Conservation (phyloP, 2,329 filamentous ascomycete species). For the Bisporella sp. region DNA sequence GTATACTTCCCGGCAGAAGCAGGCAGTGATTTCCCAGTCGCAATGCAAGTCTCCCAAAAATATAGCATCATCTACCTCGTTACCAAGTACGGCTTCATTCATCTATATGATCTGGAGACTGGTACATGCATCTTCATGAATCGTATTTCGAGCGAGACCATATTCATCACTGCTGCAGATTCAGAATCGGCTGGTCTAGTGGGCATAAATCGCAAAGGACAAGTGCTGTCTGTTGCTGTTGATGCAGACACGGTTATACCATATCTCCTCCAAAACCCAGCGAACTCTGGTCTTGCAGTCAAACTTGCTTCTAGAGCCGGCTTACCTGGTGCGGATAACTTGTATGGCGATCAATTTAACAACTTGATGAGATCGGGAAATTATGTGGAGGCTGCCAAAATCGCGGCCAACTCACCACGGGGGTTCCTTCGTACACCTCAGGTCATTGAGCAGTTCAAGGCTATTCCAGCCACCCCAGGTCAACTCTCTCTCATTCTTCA, state of each 20-base stretch:
- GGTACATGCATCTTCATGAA: slow-evolving; percentile 99
- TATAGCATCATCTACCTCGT: slow-evolving; percentile 97
- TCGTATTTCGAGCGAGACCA: slow-evolving; percentile 97
- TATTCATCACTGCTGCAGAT: slow-evolving; percentile 89
- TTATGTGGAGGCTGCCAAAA: slow-evolving; percentile 85
- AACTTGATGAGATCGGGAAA: slow-evolving; percentile 73
- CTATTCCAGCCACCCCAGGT: slow-evolving; percentile 68
- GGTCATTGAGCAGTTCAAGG: slow-evolving; percentile 95
- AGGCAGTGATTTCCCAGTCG: slow-evolving; percentile 93
- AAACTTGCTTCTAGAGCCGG: slow-evolving; percentile 94
- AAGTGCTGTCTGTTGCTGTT: slow-evolving; percentile 88
- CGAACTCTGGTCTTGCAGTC: slow-evolving; percentile 87
- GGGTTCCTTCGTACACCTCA: slow-evolving; percentile 91
- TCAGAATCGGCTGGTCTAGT: slow-evolving; percentile 72
- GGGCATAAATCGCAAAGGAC: slow-evolving; percentile 86
- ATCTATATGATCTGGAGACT: slow-evolving; percentile 95
- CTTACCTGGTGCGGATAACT: slow-evolving; percentile 85
- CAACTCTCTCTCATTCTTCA: slow-evolving; percentile 93
- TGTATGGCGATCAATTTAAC: slow-evolving; percentile 91
- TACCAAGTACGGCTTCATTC: slow-evolving; percentile 98
- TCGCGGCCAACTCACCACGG: slow-evolving; percentile 91
- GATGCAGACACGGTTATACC: slow-evolving; percentile 88
- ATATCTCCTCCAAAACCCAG: slow-evolving; percentile 93
- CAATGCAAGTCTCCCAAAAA: slow-evolving; percentile 93
- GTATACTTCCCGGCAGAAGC: slow-evolving; percentile 97